phyloP scores from a whole-genome alignment of 176 grass and related monocot species.

The Secale cereale region DNA sequence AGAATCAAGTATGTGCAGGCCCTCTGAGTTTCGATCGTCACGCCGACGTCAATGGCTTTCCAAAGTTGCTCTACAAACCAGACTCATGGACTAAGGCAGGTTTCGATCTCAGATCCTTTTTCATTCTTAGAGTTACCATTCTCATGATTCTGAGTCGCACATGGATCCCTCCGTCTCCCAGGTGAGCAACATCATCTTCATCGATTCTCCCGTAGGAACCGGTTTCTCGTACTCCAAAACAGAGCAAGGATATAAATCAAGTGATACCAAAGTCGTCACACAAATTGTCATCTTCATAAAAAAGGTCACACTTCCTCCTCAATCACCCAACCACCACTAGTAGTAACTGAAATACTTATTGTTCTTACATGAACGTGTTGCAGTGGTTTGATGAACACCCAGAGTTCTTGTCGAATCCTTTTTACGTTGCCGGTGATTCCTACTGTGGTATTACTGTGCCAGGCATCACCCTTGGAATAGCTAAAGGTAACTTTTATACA shows the following conservation, averaged over 20 bases:
- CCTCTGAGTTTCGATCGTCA: constrained; percentile 47
- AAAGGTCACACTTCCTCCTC: constrained; percentile 35
- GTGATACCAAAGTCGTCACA: constrained; percentile 34
- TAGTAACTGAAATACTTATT: not conserved
- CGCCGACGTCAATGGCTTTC: constrained; percentile 30
- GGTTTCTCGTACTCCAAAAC: constrained; percentile 62
- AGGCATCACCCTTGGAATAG: constrained; percentile 31
- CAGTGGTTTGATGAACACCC: constrained; percentile 59
- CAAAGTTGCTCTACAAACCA: constrained; percentile 40
- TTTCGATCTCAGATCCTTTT: not conserved
- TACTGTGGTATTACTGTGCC: constrained; percentile 57
- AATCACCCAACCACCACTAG: not conserved
- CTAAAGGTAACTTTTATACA: constrained; percentile 14
- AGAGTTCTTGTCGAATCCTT: constrained; percentile 52
- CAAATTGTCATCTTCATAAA: constrained; percentile 50
- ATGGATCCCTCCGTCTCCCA: not conserved
- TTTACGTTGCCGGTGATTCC: constrained; percentile 70
- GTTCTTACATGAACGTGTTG: not conserved
- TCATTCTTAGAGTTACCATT: not conserved
- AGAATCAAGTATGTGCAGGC: constrained; percentile 29
- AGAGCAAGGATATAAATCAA: constrained; percentile 19
- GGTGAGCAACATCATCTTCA: constrained; percentile 65
- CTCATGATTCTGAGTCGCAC: not conserved
- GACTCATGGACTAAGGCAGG: constrained; percentile 73
- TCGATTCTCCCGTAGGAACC: constrained; percentile 61